Base-by-base conservation (phyloP, 176 grass and related monocot genomes). In the Carex parvula region DNA sequence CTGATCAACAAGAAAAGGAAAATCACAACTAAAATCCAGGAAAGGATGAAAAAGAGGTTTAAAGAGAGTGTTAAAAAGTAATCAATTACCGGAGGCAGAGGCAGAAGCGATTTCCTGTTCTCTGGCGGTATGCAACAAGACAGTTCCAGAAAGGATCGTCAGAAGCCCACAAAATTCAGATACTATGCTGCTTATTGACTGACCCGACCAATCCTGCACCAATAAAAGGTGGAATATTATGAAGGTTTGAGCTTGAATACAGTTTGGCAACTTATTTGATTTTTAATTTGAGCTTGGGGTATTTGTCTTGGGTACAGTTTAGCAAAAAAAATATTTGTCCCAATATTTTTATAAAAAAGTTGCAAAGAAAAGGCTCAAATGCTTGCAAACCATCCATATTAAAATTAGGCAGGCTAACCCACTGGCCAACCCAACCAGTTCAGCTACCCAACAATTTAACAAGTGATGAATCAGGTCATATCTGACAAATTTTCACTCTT, bases 101-200 rank as follows among this genome's bases (percentile, higher is more conserved):
- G 92, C 53, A 77, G 87, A 84, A 86, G 88, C 57, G 1, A 87
- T 17, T 67, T 94, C 88, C 75, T 89, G 88, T 70, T 95, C 86
- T 69, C 90, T 94, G 39, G 89, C 74, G n/a, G 89, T 86, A 53
- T 95, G 93, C 89, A 99, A 85, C 81, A 99, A 87, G 83, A 99
- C 60, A 53, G 96, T 95, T 58, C 96, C 96, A 73, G 96, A 87
- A 87, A 99, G 89, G 53, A 99, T 94, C 29, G 91, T 95, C 76
- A 99, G 79, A 26, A 99, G 88, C 6, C 96, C 93, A 79, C 96
- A 99, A 52, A 93, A 83, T 92, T 99, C 96, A 52, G 96, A 93
- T 79, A 84, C 91, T 73, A 99, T 93, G 79, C 84, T 91, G 83
- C 88, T 99, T 66, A 93, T 83, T 21, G 80, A 92, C 84, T 99